Conservation (phyloP, 345 rosid species). For the Citrus maxima region DNA sequence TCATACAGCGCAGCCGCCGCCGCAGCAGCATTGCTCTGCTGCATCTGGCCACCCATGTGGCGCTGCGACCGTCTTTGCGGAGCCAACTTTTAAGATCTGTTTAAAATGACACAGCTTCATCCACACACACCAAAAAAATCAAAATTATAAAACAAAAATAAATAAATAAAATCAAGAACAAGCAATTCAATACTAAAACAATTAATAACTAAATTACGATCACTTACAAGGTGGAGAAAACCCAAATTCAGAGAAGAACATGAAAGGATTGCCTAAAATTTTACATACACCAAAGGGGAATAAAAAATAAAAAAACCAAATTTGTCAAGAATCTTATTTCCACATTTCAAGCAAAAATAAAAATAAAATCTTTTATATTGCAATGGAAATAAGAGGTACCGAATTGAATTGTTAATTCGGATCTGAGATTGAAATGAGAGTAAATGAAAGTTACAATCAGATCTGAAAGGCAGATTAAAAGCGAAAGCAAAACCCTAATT, state of each 20-base stretch:
- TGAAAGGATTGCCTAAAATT: slow-evolving; percentile 26
- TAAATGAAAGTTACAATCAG: slow-evolving; percentile 23
- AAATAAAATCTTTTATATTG: not conserved
- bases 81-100: slow-evolving; percentile 94
- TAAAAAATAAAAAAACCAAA: not conserved
- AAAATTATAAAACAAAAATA: slow-evolving; percentile 4
- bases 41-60: slow-evolving; percentile 99
- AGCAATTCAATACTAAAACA: not conserved
- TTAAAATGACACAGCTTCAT: slow-evolving; percentile 40
- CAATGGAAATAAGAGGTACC: slow-evolving; percentile 13
- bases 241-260: slow-evolving; percentile 52
- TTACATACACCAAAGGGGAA: too few relatives aligned
- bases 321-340: slow-evolving; percentile 5
- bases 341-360: not conserved
- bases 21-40: slow-evolving; percentile 89
- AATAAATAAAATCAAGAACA: not conserved
- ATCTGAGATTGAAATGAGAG: slow-evolving; percentile 26
- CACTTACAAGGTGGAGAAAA: slow-evolving; percentile 58
- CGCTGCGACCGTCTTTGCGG: slow-evolving; percentile 99
- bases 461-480: slow-evolving; percentile 2
- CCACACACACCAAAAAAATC: not conserved
- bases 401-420: slow-evolving; percentile 19
- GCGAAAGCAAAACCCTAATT: slow-evolving; percentile 20
- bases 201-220: not conserved
- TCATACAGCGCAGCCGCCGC: slow-evolving; percentile 66